Percentiles rank a stretch among this genome's conserved stretches.
These are phyloP conservation scores for Didymella segeticola DNA, from an alignment of 2,329 filamentous ascomycete species.

Conservation along the genomic window DNA sequence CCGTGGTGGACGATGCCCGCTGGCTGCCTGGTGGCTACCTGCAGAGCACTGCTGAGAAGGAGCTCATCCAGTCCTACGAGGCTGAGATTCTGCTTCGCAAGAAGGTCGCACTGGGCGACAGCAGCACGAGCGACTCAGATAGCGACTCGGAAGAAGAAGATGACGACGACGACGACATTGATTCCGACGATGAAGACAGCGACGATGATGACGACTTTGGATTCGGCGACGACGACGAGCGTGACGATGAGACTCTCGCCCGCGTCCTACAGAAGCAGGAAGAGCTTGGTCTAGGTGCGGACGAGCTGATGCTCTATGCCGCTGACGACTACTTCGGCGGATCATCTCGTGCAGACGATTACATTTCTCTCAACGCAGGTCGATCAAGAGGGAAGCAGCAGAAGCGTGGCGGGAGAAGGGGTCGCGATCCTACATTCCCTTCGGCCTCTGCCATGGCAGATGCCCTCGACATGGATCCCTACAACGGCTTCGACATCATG, in stretches of 20 bases:
- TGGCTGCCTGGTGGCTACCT: conserved; percentile 53
- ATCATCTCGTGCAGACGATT: conserved; percentile 20
- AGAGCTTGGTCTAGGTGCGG: conserved; percentile 66
- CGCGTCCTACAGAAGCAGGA: conserved; percentile 67
- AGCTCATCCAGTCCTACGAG: conserved; percentile 40
- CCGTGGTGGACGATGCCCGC: conserved; percentile 55
- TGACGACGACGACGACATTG: conserved; percentile 47
- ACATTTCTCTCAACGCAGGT: conserved; percentile 25
- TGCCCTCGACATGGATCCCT: conserved; percentile 63
- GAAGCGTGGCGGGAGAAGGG: conserved; percentile 20
- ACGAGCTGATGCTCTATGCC: conserved; percentile 65
- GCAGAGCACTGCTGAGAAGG: conserved; percentile 28
- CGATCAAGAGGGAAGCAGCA: conserved; percentile 37
- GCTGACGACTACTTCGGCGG: conserved; percentile 53
- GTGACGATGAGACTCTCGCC: conserved; percentile 69
- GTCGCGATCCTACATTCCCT: conserved; percentile 52
- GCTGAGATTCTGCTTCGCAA: conserved; percentile 24
- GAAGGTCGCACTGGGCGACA: conserved; percentile 22
- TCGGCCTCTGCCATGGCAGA: conserved; percentile 64
- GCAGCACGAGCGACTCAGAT: conserved; percentile 27
- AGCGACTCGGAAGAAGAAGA: conserved; percentile 39
- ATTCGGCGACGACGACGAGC: conserved; percentile 50
- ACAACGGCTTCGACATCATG: conserved; percentile 82
- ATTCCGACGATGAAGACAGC: conserved; percentile 49
- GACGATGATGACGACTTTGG: conserved; percentile 32